Base-by-base conservation (phyloP, 352 stramenopile genomes). In the Pythium brassicae region DNA sequence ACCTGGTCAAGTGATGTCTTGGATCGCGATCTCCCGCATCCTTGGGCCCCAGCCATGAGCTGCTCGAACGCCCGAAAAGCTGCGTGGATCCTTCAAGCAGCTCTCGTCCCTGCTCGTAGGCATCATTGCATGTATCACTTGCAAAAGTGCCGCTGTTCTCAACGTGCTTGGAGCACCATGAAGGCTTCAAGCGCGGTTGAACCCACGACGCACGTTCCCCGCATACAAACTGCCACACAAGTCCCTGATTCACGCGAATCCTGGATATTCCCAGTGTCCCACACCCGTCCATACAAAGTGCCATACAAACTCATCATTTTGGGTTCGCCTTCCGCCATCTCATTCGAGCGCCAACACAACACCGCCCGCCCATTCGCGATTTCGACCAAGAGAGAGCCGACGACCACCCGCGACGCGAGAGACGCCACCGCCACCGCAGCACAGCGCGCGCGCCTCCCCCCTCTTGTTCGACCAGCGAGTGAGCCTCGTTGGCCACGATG, bases 401-500 rank as follows among this genome's bases (percentile, higher is more conserved):
- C 40, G 20, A 10, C 39, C 39, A 45, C 9, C 34, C 34, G 5
- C 9, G 12, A 40, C 34, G 10, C 10, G 15, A 14, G 14, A 43
- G 8, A 4, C 37, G 37, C 11, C 35, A 14, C 35, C 35, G 10
- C 35, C 35, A 6, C 35, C 10, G 14, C 35, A 7, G 29, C n/a
- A n/a, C n/a, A n/a, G n/a, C n/a, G n/a, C n/a, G n/a, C n/a, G 32
- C 32, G 14, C 32, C 32, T 37, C 14, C 14, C 32, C 32, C 14
- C 32, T 37, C 37, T n/a, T n/a, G 9, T 35, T 35, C 9, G 9
- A 11, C 29, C 14, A 43, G 3, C 14, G 17, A 42, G 35, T 11
- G 39, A 22, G 6, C 7, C 15, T 23, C 17, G 17, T 19, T 6
- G 32, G 46, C n/a, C 32, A 29, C 32, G 22, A 63, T 63, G 57